Evolutionary conservation across 305 asterid genomes (phyloP).

Genomic region (Lippia alba): DNA sequence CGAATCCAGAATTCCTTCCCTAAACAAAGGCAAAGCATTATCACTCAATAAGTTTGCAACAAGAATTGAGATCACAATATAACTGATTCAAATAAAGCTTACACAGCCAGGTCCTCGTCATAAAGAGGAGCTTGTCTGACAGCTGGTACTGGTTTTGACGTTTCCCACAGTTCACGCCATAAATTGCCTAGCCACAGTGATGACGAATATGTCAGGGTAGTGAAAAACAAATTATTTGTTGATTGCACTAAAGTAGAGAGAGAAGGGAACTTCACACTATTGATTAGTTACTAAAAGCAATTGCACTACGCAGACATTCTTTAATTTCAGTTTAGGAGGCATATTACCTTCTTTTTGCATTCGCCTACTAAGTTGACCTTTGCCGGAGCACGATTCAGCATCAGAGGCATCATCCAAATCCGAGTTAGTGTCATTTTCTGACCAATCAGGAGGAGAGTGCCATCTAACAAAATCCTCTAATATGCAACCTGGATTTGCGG

Average conservation of each 20-base stretch:
- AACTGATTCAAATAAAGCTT: constrained; percentile 44
- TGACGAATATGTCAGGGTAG: constrained; percentile 29
- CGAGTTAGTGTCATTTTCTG: constrained; percentile 57
- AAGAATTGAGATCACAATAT: constrained; percentile 18
- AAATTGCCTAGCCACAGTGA: constrained; percentile 71
- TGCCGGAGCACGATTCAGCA: constrained; percentile 56
- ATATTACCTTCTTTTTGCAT: constrained; percentile 97
- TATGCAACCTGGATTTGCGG: constrained; percentile 98
- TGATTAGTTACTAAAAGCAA: no score
- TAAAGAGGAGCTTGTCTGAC: constrained; percentile 89
- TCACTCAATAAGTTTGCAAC: constrained; percentile 22
- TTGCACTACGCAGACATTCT: no score
- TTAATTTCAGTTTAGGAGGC: constrained; percentile 11
- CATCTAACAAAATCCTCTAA: constrained; percentile 97
- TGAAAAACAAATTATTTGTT: background rate
- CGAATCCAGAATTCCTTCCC: constrained; percentile 85
- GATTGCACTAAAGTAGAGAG: no score
- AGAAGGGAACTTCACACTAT: no score
- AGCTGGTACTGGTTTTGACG: constrained; percentile 93
- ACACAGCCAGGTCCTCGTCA: constrained; percentile 98
- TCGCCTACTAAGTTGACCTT: constrained; percentile 94
- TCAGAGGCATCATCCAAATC: constrained; percentile 58
- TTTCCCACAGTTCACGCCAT: constrained; percentile 99
- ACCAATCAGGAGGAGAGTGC: constrained; percentile 99
- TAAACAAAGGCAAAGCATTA: constrained; percentile 42